Evolutionary conservation across 2,329 filamentous ascomycete species (phyloP).

Genomic region (Alternaria triticina): DNA sequence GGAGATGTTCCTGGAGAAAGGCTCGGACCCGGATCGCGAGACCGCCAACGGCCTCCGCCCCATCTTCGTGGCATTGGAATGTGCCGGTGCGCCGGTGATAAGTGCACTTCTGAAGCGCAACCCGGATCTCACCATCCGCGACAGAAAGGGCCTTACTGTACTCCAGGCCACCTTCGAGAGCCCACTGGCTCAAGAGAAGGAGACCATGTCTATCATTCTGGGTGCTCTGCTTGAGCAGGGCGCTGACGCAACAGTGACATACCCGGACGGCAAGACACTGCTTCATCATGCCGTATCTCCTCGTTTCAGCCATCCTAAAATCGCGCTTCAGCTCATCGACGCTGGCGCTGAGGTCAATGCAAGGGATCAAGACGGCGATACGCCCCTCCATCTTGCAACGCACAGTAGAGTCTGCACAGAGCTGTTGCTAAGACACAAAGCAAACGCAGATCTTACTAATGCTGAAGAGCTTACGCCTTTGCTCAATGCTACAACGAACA

Average conservation of each 20-base stretch:
- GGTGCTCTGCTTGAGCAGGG: slow-evolving; percentile 34
- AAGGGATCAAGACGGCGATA: slow-evolving; percentile 32
- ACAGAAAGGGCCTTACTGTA: slow-evolving; percentile 29
- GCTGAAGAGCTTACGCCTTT: slow-evolving; percentile 31
- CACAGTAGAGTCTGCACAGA: slow-evolving; percentile 32
- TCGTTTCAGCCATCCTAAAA: slow-evolving; percentile 20
- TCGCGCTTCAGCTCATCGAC: slow-evolving; percentile 32
- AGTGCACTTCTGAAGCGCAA: slow-evolving; percentile 36
- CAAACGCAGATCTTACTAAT: slow-evolving; percentile 26
- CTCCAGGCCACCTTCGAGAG: slow-evolving; percentile 37
- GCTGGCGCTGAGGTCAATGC: slow-evolving; percentile 29
- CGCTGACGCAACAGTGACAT: slow-evolving; percentile 28
- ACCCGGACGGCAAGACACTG: slow-evolving; percentile 37
- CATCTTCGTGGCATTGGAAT: slow-evolving; percentile 38
- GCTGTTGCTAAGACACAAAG: slow-evolving; percentile 31
- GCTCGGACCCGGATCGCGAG: slow-evolving; percentile 36
- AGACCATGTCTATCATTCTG: slow-evolving; percentile 27
- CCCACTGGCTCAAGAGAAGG: slow-evolving; percentile 31
- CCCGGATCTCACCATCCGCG: slow-evolving; percentile 33
- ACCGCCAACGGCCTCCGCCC: slow-evolving; percentile 31
- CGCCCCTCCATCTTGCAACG: slow-evolving; percentile 35
- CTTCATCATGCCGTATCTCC: slow-evolving; percentile 36
- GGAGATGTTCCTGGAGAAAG: slow-evolving; percentile 39
- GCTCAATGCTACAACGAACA: slow-evolving; percentile 17
- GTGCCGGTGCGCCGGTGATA: slow-evolving; percentile 31